Evolutionary conservation across 768 basidiomycete species (phyloP).

Genomic region (Xerocomellus dryophilus): DNA sequence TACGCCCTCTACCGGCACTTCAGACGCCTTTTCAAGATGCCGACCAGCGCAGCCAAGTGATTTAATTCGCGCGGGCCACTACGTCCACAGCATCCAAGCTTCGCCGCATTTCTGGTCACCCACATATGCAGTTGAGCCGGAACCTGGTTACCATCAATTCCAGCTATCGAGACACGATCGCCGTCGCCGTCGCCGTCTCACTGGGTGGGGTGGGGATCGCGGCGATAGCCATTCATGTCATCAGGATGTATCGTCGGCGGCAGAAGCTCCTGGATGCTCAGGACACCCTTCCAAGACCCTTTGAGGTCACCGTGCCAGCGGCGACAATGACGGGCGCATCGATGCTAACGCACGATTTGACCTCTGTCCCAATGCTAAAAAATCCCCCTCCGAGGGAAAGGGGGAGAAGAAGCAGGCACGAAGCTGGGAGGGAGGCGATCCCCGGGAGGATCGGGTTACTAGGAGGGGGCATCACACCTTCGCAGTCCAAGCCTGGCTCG

Average conservation of each 20-base stretch:
- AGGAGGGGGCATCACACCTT: not conserved
- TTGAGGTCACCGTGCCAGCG: constrained; percentile 12
- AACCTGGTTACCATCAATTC: not conserved
- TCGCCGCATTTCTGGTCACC: not conserved
- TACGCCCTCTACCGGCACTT: not conserved
- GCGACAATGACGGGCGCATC: not conserved
- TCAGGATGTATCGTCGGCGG: constrained; percentile 20
- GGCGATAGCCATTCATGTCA: constrained; percentile 7
- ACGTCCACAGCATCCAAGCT: not conserved
- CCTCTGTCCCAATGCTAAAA: not conserved
- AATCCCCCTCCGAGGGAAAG: not conserved
- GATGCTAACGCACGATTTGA: not conserved
- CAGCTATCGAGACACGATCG: constrained; percentile 4
- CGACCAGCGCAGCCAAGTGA: not conserved
- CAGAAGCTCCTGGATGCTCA: constrained; percentile 15
- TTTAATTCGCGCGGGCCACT: not conserved
- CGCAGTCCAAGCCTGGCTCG: not conserved
- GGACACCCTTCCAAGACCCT: constrained; percentile 29
- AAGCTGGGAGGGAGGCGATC: not conserved
- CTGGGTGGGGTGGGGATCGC: constrained; percentile 20
- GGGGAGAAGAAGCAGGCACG: not conserved
- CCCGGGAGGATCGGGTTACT: not conserved
- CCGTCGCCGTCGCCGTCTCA: constrained; percentile 22
- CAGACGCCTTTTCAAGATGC: constrained; percentile 11
- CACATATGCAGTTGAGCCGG: constrained; percentile 5